Percentiles rank a stretch among this genome's conserved stretches.
phyloP scores from a whole-genome alignment of 495 filamentous ascomycete species.

The Penicillium taxi region DNA sequence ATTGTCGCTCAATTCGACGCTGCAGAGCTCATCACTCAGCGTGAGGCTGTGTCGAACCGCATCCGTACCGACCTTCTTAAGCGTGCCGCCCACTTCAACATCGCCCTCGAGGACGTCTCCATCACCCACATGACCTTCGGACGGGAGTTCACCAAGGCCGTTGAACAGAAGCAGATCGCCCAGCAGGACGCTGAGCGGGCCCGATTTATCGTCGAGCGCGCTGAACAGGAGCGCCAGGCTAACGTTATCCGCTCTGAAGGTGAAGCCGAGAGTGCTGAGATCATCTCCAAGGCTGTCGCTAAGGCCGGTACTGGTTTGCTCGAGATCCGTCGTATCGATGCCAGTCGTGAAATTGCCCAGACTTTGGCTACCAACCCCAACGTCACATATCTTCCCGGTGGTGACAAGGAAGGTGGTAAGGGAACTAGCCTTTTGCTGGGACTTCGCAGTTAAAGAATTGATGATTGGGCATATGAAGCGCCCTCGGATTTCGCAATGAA shows the following conservation, averaged over 20 bases:
- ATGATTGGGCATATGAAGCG: too few species aligned
- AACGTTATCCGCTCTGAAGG: conserved; percentile 97
- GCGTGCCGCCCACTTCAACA: conserved; percentile 98
- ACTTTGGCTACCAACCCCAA: conserved; percentile 87
- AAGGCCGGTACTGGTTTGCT: conserved; percentile 90
- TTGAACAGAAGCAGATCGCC: conserved; percentile 99
- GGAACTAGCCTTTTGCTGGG: conserved; percentile 53
- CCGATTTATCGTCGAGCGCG: conserved; percentile 96
- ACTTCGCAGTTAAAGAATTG: conserved; percentile 40
- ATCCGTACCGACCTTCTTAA: conserved; percentile 93
- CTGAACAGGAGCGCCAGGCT: conserved; percentile 97
- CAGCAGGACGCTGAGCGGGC: conserved; percentile 98
- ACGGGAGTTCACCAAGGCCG: conserved; percentile 95
- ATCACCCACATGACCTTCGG: conserved; percentile 99
- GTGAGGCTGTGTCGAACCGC: conserved; percentile 89
- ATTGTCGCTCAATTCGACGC: conserved; percentile 99
- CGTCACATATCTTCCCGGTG: conserved; percentile 86
- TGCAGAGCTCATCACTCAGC: conserved; percentile 98
- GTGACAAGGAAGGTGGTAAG: conserved; percentile 58
- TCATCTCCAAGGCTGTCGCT: conserved; percentile 82
- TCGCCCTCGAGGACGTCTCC: conserved; percentile 94
- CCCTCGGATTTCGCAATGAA: too few species aligned
- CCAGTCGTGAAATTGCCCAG: conserved; percentile 90
- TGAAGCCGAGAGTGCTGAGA: conserved; percentile 92
- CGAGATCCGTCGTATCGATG: conserved; percentile 93